Conservation (phyloP, 75 land plant genomes). For the Cupressus sempervirens region DNA sequence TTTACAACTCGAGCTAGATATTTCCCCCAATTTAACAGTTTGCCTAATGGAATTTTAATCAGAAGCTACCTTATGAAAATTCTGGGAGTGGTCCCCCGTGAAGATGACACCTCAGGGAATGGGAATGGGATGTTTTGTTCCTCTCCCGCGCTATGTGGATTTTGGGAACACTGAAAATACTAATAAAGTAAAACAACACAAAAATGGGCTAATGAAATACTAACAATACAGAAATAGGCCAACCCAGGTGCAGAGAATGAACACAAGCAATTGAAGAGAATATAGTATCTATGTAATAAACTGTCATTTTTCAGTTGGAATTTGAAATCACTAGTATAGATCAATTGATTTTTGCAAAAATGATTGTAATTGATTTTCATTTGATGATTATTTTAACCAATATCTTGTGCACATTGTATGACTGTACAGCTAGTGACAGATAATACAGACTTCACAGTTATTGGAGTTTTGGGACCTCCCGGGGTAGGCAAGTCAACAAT, state of each 20-base stretch:
- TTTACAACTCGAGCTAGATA: not conserved
- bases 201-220: not conserved
- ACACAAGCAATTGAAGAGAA: not conserved
- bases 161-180: not conserved
- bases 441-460: constrained; percentile 87
- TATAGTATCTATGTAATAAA: not conserved
- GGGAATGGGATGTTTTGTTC: not conserved
- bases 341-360: not conserved
- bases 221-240: not conserved
- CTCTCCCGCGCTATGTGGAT: not conserved
- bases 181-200: not conserved
- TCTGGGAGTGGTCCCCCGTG: no score
- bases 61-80: not conserved
- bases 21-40: not conserved
- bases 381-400: not conserved
- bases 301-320: not conserved
- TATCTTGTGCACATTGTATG: not conserved
- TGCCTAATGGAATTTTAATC: not conserved
- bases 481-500: constrained; percentile 95
- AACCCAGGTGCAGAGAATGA: not conserved
- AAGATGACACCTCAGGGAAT: no score
- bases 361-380: not conserved
- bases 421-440: constrained; percentile 83
- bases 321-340: not conserved
- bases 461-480: constrained; percentile 86